A percentile compares a stretch with the other conserved stretches of the same genome.
Evolutionary conservation across 2,329 filamentous ascomycete genomes (phyloP).

Genomic region (Mycosphaerelloides madeirae): DNA sequence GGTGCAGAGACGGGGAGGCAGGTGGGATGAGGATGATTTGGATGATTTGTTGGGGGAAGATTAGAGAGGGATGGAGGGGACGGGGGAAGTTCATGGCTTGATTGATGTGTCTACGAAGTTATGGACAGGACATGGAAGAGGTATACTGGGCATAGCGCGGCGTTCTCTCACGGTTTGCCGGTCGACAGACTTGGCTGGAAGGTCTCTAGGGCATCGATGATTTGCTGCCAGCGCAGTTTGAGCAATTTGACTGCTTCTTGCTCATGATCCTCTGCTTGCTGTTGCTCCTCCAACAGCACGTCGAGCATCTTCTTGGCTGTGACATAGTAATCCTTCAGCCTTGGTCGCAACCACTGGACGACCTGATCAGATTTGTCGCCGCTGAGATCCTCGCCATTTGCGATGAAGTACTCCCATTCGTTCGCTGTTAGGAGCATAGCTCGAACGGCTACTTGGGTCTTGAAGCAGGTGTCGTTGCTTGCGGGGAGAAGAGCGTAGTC

Average conservation of each 20-base stretch:
- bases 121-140: too few species aligned
- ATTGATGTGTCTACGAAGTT: too few species aligned
- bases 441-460: slow-evolving; percentile 43
- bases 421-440: slow-evolving; percentile 32
- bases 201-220: slow-evolving; percentile 18
- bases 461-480: slow-evolving; percentile 37
- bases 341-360: slow-evolving; percentile 19
- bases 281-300: slow-evolving; percentile 4
- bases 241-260: slow-evolving; percentile 17
- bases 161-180: too few species aligned
- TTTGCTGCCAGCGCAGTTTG: slow-evolving; percentile 36
- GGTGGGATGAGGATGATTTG: slow-evolving; percentile 79
- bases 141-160: too few species aligned
- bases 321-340: slow-evolving; percentile 17
- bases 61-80: slow-evolving; percentile 6
- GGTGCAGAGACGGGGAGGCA: slow-evolving; percentile 74
- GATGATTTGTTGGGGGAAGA: slow-evolving; percentile 59
- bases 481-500: slow-evolving; percentile 30
- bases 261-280: slow-evolving; percentile 5
- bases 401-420: slow-evolving; percentile 36
- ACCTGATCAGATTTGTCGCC: slow-evolving; percentile 26
- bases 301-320: slow-evolving; percentile 20
- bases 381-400: slow-evolving; percentile 31
- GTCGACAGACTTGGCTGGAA: too few species aligned
- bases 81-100: not conserved